Conservation (phyloP, 768 basidiomycete species). For the Phaeotremella fagi region DNA sequence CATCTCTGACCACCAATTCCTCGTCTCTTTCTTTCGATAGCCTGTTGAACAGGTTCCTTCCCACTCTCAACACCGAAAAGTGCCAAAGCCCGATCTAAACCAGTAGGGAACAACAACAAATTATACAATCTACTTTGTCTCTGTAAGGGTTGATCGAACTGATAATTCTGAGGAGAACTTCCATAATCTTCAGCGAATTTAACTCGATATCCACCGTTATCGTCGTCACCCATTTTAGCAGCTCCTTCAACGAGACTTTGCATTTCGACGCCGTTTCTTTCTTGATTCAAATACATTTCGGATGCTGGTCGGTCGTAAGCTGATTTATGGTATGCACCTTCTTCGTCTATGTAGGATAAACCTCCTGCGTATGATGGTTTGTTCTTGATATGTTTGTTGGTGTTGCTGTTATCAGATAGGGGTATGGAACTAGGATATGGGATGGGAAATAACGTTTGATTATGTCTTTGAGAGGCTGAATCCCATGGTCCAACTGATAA, state of each 20-base stretch:
- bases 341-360: constrained; percentile 38
- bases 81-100: constrained; percentile 33
- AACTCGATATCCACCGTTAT: constrained; percentile 2
- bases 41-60: constrained; percentile 55
- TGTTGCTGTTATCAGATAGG: neutral
- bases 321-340: constrained; percentile 31
- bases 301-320: constrained; percentile 18
- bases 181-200: constrained; percentile 23
- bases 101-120: constrained; percentile 32
- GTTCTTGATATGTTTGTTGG: constrained; percentile 2
- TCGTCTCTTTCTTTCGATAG: constrained; percentile 80
- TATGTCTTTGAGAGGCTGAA: constrained; percentile 35
- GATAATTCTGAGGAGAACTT: constrained; percentile 23
- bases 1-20: constrained; percentile 77
- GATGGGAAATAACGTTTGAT: neutral
- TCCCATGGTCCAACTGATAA: constrained; percentile 42
- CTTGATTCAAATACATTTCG: constrained; percentile 2
- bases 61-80: constrained; percentile 23
- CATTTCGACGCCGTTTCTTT: constrained; percentile 27
- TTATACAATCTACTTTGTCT: constrained; percentile 12
- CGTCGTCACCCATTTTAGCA: constrained; percentile 13
- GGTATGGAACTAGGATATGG: neutral
- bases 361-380: constrained; percentile 18
- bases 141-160: neutral
- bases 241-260: constrained; percentile 20